phyloP scores from a whole-genome alignment of 2,329 filamentous ascomycete species.

The Helotiales sp. region DNA sequence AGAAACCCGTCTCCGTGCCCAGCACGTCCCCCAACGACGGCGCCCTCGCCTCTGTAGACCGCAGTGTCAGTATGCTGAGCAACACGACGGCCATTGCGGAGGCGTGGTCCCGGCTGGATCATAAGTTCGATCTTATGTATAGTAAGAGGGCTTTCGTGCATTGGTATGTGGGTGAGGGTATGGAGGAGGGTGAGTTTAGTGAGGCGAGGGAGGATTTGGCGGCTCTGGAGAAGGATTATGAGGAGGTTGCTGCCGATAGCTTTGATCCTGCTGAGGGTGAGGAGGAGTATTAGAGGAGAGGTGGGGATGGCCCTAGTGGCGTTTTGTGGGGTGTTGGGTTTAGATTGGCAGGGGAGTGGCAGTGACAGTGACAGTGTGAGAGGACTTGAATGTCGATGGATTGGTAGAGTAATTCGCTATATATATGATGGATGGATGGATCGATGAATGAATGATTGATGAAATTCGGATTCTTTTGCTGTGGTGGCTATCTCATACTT shows the following conservation, averaged over 20 bases:
- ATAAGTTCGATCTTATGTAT: slow-evolving; percentile 75
- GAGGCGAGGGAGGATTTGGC: slow-evolving; percentile 70
- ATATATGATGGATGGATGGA: not conserved
- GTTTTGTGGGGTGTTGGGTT: no score
- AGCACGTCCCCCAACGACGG: slow-evolving; percentile 46
- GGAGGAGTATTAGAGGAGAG: slow-evolving; percentile 31
- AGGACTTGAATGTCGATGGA: no score
- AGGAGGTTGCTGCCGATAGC: slow-evolving; percentile 63
- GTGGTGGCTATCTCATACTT: no score
- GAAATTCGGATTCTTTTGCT: no score
- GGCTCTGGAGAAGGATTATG: slow-evolving; percentile 68
- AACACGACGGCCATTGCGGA: slow-evolving; percentile 72
- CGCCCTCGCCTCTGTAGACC: slow-evolving; percentile 58
- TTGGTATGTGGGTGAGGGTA: slow-evolving; percentile 73
- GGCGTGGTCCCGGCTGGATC: slow-evolving; percentile 67
- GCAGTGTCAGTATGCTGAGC: slow-evolving; percentile 65
- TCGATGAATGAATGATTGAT: not conserved
- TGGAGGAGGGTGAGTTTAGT: slow-evolving; percentile 72
- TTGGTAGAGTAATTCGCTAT: no score
- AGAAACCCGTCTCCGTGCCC: slow-evolving; percentile 59
- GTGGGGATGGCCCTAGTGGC: no score
- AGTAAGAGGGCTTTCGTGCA: slow-evolving; percentile 73
- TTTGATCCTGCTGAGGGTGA: slow-evolving; percentile 55
- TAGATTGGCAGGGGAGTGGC: no score
- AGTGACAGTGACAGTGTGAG: no score